phyloP scores from a whole-genome alignment of 352 stramenopile genomes.

The Phytophthora sp. region DNA sequence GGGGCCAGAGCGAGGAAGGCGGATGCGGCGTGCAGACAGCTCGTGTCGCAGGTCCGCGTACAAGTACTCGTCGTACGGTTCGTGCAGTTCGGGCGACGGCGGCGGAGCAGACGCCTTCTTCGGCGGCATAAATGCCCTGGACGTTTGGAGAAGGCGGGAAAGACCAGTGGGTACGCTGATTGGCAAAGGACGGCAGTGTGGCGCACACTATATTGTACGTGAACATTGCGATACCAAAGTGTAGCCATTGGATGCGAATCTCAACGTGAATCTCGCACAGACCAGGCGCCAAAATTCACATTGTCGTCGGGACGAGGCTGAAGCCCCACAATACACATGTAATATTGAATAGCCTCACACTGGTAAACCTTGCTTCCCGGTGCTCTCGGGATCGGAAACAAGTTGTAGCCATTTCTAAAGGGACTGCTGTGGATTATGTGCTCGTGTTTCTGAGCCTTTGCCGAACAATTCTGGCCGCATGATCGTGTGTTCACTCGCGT shows the following conservation, averaged over 20 bases:
- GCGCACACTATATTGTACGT: not conserved
- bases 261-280: too few species aligned
- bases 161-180: constrained; percentile 4
- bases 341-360: not conserved
- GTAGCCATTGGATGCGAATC: not conserved
- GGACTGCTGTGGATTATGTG: too few species aligned
- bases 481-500: too few species aligned
- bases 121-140: constrained; percentile 23
- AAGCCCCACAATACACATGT: too few species aligned
- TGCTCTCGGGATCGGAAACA: not conserved
- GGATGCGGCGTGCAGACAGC: constrained; percentile 36
- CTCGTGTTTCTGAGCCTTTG: too few species aligned
- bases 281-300: constrained; percentile 4
- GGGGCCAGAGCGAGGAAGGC: constrained; percentile 11
- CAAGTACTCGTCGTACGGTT: constrained; percentile 54
- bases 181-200: constrained; percentile 5
- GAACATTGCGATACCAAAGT: constrained; percentile 4
- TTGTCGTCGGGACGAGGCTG: constrained; percentile 4
- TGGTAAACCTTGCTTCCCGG: not conserved
- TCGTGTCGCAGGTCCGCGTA: constrained; percentile 47
- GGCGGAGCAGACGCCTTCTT: constrained; percentile 5
- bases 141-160: constrained; percentile 12
- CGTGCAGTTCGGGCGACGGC: constrained; percentile 24
- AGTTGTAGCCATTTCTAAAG: too few species aligned
- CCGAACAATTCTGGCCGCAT: too few species aligned